Base-by-base conservation (phyloP, 2,329 filamentous ascomycete genomes). In the Plectosphaerella cucumerina region DNA sequence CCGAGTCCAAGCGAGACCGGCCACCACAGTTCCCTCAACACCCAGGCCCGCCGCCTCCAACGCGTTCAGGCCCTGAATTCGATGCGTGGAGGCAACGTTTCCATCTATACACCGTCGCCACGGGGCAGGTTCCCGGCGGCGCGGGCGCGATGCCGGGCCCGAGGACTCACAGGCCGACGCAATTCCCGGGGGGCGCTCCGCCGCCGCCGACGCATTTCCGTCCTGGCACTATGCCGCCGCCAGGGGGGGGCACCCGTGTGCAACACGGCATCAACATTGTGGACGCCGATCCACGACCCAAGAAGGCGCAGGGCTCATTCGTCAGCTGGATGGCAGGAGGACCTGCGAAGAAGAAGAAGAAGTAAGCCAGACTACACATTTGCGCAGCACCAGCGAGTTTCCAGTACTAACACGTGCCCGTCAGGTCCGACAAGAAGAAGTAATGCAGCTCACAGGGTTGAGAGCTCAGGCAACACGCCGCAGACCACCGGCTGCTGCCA, bases 1-100 rank as follows among this genome's bases (percentile, higher is more conserved):
- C 81, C 10, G 75, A 82, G 47, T 49, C 51, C 22, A 56, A 55
- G 18, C 43, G 48, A 10, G 49, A 39, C 14, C 52, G 34, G 50
- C 44, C 44, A 50, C 31, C 47, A 44, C 11, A 50, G 26, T 21
- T 18, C 17, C 39, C 39, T 20, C 39, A 8, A n/a, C n/a, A 31
- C 26, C 26, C 26, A 9, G 26, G 26, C 9, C 26, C 26, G 8
- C 4, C 8, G 26, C 26, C 26, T 31, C 26, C 26, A n/a, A n/a
- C n/a, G 26, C 26, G 26, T 31, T 8, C 26, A 9, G 8, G 26
- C 8, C 26, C 26, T 11, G 26, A 31, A 11, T 31, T 10, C 26
- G 26, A 31, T 9, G 12, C 12, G 8, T 31, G 26, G 26, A 31
- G 26, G 26, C 8, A 8, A 11, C 26, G 26, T 8, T 5, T 31